Evolutionary conservation across 306 rosid species (phyloP), one percentile per base, ranked within the genome.

Genomic region (Pyrus bretschneideri): DNA sequence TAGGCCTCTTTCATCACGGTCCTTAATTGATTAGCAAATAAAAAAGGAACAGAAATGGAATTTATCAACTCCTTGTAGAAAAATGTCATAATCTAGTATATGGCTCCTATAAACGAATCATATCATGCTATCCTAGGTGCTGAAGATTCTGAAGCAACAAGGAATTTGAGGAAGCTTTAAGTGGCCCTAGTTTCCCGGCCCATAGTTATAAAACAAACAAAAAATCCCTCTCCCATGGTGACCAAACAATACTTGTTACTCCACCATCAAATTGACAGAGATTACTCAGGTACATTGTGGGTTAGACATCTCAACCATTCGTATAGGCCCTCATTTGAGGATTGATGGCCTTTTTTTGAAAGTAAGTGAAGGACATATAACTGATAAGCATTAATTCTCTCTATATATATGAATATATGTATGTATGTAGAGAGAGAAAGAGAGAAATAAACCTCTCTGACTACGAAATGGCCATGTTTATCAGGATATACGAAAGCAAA

Each of bases 401-500:
- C 23, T 21, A 21, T 19, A 57, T 57, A 40, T 42, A 42, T 42
- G 45, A 54, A 58, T 11, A 58, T 58, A 22, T 11, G 29, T 22
- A 22, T 58, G 63, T 2, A 8, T 7, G 13, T 22, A 12, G 49
- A 70, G 49, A 12, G 15, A 60, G 22, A 8, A 9, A 60, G 40
- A 68, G 62, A 38, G 44, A 14, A 40, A 77, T 71, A 81, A 71
- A 89, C 98, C 96, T 86, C 93, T 84, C 79, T 88, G 74, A 91
- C 93, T 62, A 80, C 75, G 69, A 91, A 94, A 35, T 91, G 97
- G 33, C 98, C 98, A 68, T 80, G 86, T 80, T 87, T 94, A 83
- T 94, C 97, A 2, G 98, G 98, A 89, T 90, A 94, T 18, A 91
- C 98, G 79, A 94, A 89, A 81, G 97, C 93, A 75, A 94, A 94